These are phyloP conservation scores for Saccharomycopsis sp. DNA, from an alignment of 805 yeast genomes.

Conservation along the genomic window DNA sequence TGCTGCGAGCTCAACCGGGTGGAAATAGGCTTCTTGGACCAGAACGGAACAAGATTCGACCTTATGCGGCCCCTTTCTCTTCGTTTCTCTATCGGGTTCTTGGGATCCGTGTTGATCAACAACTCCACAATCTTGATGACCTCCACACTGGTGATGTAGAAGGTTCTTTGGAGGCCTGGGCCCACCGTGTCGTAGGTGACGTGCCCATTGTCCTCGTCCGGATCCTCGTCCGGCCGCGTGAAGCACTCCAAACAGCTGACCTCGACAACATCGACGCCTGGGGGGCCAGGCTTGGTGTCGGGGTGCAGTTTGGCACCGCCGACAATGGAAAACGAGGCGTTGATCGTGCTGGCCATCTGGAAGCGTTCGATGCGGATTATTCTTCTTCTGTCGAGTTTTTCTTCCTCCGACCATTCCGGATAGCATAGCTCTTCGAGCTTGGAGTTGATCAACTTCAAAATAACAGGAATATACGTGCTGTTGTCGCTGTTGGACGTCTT, in stretches of 20 bases:
- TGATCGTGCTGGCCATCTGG: slow-evolving; percentile 41
- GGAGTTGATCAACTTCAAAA: slow-evolving; percentile 40
- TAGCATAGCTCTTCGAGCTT: slow-evolving; percentile 40
- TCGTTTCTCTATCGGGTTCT: slow-evolving; percentile 45
- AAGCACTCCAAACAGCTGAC: slow-evolving; percentile 52
- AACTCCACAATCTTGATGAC: slow-evolving; percentile 60
- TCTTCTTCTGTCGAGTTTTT: slow-evolving; percentile 45
- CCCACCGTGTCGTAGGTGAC: neutral
- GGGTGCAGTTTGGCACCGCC: slow-evolving; percentile 47
- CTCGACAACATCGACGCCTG: slow-evolving; percentile 46
- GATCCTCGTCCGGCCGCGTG: slow-evolving; percentile 28
- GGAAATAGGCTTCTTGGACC: slow-evolving; percentile 55
- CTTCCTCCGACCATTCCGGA: slow-evolving; percentile 44
- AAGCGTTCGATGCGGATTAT: slow-evolving; percentile 51
- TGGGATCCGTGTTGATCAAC: slow-evolving; percentile 43
- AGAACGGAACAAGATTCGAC: slow-evolving; percentile 59
- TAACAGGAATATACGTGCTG: slow-evolving; percentile 38
- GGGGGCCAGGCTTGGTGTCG: slow-evolving; percentile 31
- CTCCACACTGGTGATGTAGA: slow-evolving; percentile 59
- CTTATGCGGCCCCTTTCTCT: slow-evolving; percentile 61
- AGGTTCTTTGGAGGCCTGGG: slow-evolving; percentile 18
- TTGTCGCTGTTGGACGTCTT: slow-evolving; percentile 27
- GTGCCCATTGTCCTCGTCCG: slow-evolving; percentile 25
- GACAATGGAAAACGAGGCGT: slow-evolving; percentile 44
- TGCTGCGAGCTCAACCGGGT: slow-evolving; percentile 27